Percentiles rank a stretch among this genome's conserved stretches.
phyloP scores from a whole-genome alignment of 2,329 filamentous ascomycete genomes.

The Ophiostoma fasciatum region DNA sequence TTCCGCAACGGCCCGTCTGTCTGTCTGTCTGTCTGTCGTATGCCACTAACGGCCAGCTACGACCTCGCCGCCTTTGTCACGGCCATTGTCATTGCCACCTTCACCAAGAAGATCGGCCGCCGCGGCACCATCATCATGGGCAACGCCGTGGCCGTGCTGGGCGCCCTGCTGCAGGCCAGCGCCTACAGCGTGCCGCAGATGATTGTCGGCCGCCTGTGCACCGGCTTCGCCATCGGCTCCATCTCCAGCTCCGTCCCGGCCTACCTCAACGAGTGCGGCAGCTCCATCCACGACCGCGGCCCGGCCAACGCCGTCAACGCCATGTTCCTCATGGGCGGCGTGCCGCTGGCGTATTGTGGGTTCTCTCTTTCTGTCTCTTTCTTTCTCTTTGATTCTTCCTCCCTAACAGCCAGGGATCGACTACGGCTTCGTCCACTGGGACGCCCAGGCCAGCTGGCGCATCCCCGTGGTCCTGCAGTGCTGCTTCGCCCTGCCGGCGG shows the following conservation, averaged over 20 bases:
- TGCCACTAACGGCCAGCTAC: neutral
- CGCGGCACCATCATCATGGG: constrained; percentile 1
- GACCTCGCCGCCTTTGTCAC: neutral
- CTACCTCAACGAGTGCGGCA: neutral
- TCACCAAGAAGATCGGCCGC: neutral
- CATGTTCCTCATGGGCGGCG: constrained; percentile 1
- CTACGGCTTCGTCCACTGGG: neutral
- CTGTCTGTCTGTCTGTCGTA: too few relatives aligned
- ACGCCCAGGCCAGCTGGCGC: neutral
- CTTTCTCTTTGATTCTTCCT: too few relatives aligned
- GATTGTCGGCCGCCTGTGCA: neutral
- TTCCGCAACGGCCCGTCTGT: too few relatives aligned
- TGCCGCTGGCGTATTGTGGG: constrained; percentile 1
- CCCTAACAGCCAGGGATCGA: constrained; percentile 2
- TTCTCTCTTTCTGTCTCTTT: too few relatives aligned
- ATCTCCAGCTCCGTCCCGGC: neutral
- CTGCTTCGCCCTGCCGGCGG: constrained; percentile 6
- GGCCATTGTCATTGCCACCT: neutral
- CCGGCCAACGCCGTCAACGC: neutral
- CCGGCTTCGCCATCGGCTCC: constrained; percentile 3
- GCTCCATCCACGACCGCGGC: neutral
- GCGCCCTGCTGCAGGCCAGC: neutral
- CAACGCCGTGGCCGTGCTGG: neutral
- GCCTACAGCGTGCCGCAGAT: neutral
- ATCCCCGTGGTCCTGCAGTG: constrained; percentile 1